phyloP scores from a whole-genome alignment of 495 filamentous ascomycete genomes.

The Astrothelium subdiscretum region DNA sequence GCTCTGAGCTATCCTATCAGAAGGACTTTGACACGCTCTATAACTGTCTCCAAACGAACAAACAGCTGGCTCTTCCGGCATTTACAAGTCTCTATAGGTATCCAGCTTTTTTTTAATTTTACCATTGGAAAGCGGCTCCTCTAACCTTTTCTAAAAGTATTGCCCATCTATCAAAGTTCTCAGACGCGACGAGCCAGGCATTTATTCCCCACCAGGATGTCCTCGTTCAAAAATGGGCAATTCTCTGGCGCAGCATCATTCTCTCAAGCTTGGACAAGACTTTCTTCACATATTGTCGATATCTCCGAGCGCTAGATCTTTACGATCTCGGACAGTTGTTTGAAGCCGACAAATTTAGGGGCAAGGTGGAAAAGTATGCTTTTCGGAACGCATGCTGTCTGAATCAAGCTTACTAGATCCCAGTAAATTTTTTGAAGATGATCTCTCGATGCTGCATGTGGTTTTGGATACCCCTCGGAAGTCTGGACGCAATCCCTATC shows the following conservation, averaged over 20 bases:
- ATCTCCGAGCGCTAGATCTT: conserved; percentile 52
- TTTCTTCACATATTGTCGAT: conserved; percentile 56
- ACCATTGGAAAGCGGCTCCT: not conserved
- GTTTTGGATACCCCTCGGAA: conserved; percentile 6
- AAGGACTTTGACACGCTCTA: conserved; percentile 47
- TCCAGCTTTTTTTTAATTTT: not conserved
- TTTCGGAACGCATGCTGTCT: conserved; percentile 2
- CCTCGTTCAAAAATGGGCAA: conserved; percentile 40
- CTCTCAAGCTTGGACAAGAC: conserved; percentile 53
- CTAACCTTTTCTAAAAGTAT: not conserved
- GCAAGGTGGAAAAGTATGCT: conserved; percentile 29
- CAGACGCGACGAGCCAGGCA: conserved; percentile 16
- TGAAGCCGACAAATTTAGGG: conserved; percentile 36
- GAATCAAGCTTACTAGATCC: not conserved
- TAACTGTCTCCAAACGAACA: conserved; percentile 40
- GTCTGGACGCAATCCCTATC: not conserved
- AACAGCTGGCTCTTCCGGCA: conserved; percentile 42
- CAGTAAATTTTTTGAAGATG: conserved; percentile 25
- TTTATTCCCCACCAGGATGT: conserved; percentile 27
- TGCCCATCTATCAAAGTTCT: conserved; percentile 7
- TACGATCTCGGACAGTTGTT: conserved; percentile 43
- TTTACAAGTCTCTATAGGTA: conserved; percentile 55
- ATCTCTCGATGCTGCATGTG: conserved; percentile 21
- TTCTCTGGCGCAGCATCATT: conserved; percentile 59
- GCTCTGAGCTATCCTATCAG: conserved; percentile 39